phyloP scores from a whole-genome alignment of 768 basidiomycete genomes.

The Leccinum imitatum region DNA sequence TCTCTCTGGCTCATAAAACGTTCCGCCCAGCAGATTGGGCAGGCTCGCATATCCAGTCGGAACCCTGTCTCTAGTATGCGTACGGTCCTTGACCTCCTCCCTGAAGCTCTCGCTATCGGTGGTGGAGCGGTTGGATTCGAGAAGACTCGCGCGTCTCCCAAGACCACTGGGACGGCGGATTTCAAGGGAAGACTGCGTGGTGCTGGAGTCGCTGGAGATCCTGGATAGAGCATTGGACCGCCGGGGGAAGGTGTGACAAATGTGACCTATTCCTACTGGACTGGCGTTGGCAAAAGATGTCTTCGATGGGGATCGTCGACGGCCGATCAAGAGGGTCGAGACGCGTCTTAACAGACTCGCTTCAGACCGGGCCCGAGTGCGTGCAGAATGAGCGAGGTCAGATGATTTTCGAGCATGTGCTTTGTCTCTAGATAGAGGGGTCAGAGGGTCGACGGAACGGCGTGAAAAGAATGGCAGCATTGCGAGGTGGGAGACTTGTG shows the following conservation, averaged over 20 bases:
- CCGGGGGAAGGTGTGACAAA: slow-evolving; percentile 11
- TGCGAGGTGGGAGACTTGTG: not conserved
- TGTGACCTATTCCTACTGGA: slow-evolving; percentile 19
- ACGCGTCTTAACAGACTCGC: slow-evolving; percentile 29
- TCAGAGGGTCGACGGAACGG: slow-evolving; percentile 27
- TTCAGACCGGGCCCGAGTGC: slow-evolving; percentile 27
- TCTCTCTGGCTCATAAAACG: slow-evolving; percentile 4
- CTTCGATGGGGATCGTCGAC: slow-evolving; percentile 24
- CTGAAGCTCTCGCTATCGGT: slow-evolving; percentile 8
- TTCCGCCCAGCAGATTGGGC: slow-evolving; percentile 21
- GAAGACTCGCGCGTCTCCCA: slow-evolving; percentile 30
- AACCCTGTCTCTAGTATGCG: not conserved
- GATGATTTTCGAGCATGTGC: not conserved
- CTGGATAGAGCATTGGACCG: slow-evolving; percentile 15
- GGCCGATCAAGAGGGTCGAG: slow-evolving; percentile 26
- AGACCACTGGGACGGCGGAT: slow-evolving; percentile 34
- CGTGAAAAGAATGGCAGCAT: slow-evolving; percentile 32
- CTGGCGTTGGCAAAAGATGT: not conserved
- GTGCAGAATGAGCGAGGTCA: slow-evolving; percentile 10
- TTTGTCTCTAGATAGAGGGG: slow-evolving; percentile 3
- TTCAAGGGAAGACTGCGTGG: slow-evolving; percentile 28
- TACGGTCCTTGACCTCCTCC: not conserved
- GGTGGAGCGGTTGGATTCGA: slow-evolving; percentile 19
- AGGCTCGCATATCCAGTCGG: slow-evolving; percentile 16
- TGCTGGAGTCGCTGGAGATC: slow-evolving; percentile 21